Evolutionary conservation across 2,329 filamentous ascomycete species (phyloP).

Genomic region (Ceratocystis ficicola): DNA sequence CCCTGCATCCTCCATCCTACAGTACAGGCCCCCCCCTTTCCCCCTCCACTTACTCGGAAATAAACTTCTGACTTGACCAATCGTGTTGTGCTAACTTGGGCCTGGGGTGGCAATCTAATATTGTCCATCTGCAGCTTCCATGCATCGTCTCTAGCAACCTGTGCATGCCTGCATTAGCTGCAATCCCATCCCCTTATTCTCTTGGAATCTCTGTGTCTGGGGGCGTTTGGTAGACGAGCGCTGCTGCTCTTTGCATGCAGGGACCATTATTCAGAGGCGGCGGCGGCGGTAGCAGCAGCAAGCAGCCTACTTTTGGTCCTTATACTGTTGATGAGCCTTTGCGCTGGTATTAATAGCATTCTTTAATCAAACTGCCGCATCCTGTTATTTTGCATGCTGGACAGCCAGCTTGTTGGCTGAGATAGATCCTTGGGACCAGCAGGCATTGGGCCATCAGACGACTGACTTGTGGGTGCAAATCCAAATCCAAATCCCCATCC

Average conservation of each 20-base stretch:
- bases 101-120: background rate
- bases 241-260: too few species aligned
- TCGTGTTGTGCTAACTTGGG: background rate
- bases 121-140: constrained; percentile 9
- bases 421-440: too few species aligned
- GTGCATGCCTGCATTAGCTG: constrained; percentile 2
- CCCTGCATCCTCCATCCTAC: background rate
- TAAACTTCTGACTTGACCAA: background rate
- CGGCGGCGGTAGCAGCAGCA: too few species aligned
- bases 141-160: constrained; percentile 6
- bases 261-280: too few species aligned
- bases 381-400: too few species aligned
- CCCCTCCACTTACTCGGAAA: background rate
- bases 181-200: background rate
- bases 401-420: too few species aligned
- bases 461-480: too few species aligned
- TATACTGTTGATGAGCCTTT: too few species aligned
- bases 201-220: background rate
- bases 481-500: background rate
- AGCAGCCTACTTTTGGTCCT: too few species aligned
- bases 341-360: too few species aligned
- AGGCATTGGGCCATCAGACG: too few species aligned
- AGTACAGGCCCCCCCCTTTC: background rate
- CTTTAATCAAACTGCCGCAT: too few species aligned
- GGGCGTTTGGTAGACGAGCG: background rate